Conservation (phyloP, 169 alveolate species). For the Cryptosporidium meleagridis region DNA sequence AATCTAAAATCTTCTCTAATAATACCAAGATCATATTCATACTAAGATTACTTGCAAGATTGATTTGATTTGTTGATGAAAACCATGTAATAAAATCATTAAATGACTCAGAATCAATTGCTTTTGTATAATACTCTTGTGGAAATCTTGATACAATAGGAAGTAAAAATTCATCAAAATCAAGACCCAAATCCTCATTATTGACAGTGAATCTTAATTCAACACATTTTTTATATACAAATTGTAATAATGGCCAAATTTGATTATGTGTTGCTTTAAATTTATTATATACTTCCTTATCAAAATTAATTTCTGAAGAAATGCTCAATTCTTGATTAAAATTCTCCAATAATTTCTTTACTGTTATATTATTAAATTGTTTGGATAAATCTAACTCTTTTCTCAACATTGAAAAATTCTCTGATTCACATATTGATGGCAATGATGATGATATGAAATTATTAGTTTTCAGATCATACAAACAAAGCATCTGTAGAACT, state of each 20-base stretch:
- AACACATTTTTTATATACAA: conserved; percentile 12
- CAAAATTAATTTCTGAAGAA: not conserved
- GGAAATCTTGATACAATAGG: conserved; percentile 6
- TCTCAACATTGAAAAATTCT: not conserved
- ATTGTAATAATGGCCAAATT: not conserved
- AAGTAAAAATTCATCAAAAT: not conserved
- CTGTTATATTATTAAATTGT: not conserved
- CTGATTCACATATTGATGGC: not conserved
- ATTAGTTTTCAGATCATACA: not conserved
- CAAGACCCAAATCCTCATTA: not conserved
- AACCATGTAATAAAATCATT: not conserved
- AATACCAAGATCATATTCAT: too few species aligned
- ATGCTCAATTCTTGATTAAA: not conserved
- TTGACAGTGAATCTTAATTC: not conserved
- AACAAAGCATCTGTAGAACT: conserved; percentile 6
- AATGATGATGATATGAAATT: not conserved
- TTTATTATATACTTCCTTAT: not conserved
- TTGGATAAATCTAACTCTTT: not conserved
- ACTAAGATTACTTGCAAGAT: too few species aligned
- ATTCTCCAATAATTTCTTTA: not conserved
- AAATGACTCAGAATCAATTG: not conserved
- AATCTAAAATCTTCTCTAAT: too few species aligned
- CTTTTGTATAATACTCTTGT: not conserved
- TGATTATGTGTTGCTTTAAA: not conserved
- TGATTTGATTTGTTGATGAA: not conserved